Evolutionary conservation across 2,329 filamentous ascomycete species (phyloP), one percentile per base, ranked within the genome.

Genomic region (Fusarium stilboides): DNA sequence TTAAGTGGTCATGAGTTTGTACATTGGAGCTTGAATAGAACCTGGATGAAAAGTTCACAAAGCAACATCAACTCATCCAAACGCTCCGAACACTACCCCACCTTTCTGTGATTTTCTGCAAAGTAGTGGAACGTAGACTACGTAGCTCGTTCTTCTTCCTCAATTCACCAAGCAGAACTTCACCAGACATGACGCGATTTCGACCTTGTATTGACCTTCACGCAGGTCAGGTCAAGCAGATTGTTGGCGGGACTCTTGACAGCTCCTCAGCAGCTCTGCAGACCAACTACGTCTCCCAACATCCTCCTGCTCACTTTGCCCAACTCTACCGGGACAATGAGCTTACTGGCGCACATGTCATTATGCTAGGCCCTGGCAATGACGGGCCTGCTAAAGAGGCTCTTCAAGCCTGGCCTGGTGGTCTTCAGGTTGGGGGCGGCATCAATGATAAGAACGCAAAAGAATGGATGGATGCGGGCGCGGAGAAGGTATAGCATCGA

Each of bases 201-300:
- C 88, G 96, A 39, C 96, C 96, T 20, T 99, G 96, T 78, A 98
- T 99, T 80, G 96, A 99, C 82, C 88, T 99, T 54, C 96, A 99
- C 80, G 91, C 94, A n/a, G 96, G 96, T 15, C 91, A 95, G 78
- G 96, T 99, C 62, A 99, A 99, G 84, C 96, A 99, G 80, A 99
- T 99, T 74, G 94, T 99, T 40, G 96, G 96, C 73, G 95, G 96
- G 62, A 98, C 96, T 3, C 87, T 99, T 66, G 91, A 92, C 81
- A 87, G 87, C 77, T 79, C 86, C 10, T 87, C 88, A 2, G 79
- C 85, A 8, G 85, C 88, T 58, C 86, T 98, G 58, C 92, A 94
- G 82, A 98, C 95, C 47, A 99, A 99, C 81, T 94, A 94, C 83
- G 91, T 97, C 65, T 98, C 96, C 12, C 88, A 90, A 49, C 90